Base-by-base conservation (phyloP, 108 stramenopile species). In the Skeletonema tropicum region DNA sequence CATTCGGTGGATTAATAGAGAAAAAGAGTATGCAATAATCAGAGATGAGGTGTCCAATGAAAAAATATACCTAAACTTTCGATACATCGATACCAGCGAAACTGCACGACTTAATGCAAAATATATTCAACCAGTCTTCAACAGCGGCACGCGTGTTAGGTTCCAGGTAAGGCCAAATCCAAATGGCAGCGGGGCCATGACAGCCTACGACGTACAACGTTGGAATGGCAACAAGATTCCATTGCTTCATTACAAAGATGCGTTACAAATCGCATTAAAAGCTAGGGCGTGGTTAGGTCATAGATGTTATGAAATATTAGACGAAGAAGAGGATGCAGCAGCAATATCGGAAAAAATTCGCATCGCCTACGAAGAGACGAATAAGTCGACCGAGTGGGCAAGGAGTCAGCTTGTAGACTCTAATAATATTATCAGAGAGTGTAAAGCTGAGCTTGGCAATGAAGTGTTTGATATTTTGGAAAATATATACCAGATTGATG, bases 401-500 rank as follows among this genome's bases (percentile, higher is more conserved):
- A 64, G 49, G 29, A 19, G 46, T n/a, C 61, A 55, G n/a, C 42
- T 64, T 41, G 31, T 6, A 15, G 36, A 73, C 46, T 60, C 72
- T 1, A 5, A 10, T 26, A 39, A 57, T 6, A 41, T 61, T 19
- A 57, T 23, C 23, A 64, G 9, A 30, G 72, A 73, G 19, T 49
- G 62, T 49, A 73, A 64, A 61, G 72, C 72, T 35, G 35, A 38
- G 10, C 61, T 73, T 2, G 72, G 72, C 30, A 23, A 57, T 3
- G 72, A 73, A 48, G 61, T 73, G 15, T 73, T 62, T 73, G 72
- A 73, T 15, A 33, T 73, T 45, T 49, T 73, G 13, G 33, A 31
- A 3, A 73, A 73, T 64, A 64, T 73, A 49, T 60, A 26, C 13
- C 41, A 33, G 11, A 61, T 64, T 48, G 62, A 73, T 33, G 45